A percentile compares a stretch with the other conserved stretches of the same genome.
These are phyloP conservation scores for Asterionellopsis glacialis DNA, from an alignment of 108 stramenopile genomes.

Conservation along the genomic window DNA sequence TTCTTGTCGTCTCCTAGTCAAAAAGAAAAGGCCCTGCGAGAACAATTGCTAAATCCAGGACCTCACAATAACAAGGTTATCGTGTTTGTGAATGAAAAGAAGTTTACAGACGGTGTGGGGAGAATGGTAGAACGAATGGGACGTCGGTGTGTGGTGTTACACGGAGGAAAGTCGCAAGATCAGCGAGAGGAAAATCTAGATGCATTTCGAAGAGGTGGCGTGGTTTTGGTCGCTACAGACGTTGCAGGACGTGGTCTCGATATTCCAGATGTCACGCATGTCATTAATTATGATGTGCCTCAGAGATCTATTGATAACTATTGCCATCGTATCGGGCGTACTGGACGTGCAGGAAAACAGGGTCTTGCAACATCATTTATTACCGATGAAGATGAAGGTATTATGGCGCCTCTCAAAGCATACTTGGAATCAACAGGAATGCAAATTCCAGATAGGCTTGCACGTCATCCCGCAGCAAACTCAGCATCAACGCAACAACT, in stretches of 20 bases:
- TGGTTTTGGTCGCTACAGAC: constrained; percentile 91
- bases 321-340: constrained; percentile 96
- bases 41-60: constrained; percentile 33
- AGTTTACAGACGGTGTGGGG: constrained; percentile 78
- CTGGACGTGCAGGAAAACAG: constrained; percentile 95
- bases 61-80: constrained; percentile 78
- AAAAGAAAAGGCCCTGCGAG: constrained; percentile 78
- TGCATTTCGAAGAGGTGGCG: constrained; percentile 71
- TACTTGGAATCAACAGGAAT: constrained; percentile 82
- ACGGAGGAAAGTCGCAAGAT: constrained; percentile 97
- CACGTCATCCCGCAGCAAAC: constrained; percentile 65
- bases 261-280: constrained; percentile 92
- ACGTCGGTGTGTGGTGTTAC: constrained; percentile 78
- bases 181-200: constrained; percentile 93
- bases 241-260: constrained; percentile 97
- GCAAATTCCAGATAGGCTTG: constrained; percentile 69
- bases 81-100: constrained; percentile 98
- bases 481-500: constrained; percentile 10
- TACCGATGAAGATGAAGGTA: constrained; percentile 89
- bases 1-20: constrained; percentile 70
- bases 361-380: constrained; percentile 93
- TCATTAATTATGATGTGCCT: constrained; percentile 97
- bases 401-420: constrained; percentile 76
- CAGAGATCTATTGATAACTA: constrained; percentile 91
- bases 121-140: constrained; percentile 73